These are phyloP conservation scores for Didymella segeticola DNA, from an alignment of 2,329 filamentous ascomycete species.

Conservation along the genomic window DNA sequence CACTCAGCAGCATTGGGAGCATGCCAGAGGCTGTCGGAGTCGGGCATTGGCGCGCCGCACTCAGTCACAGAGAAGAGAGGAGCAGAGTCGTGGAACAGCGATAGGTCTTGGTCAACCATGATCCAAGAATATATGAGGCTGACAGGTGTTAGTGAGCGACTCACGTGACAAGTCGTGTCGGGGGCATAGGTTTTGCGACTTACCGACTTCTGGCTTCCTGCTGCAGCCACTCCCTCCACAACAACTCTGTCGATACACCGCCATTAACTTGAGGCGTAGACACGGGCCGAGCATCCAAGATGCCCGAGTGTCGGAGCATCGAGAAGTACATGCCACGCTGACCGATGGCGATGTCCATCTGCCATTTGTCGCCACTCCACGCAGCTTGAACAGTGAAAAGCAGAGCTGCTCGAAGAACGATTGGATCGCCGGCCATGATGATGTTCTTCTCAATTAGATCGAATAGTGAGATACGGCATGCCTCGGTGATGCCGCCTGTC, in stretches of 20 bases:
- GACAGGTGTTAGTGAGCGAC: conserved; percentile 26
- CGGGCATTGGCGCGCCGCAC: conserved; percentile 69
- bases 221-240: conserved; percentile 71
- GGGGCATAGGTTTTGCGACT: conserved; percentile 35
- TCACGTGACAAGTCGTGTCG: conserved; percentile 29
- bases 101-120: conserved; percentile 72
- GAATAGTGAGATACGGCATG: conserved; percentile 74
- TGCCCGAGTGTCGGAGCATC: conserved; percentile 73
- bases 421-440: conserved; percentile 69
- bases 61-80: conserved; percentile 69
- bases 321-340: conserved; percentile 76
- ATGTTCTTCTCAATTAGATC: conserved; percentile 76
- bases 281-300: conserved; percentile 63
- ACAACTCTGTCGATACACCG: conserved; percentile 53
- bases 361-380: conserved; percentile 79
- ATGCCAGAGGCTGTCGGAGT: conserved; percentile 68
- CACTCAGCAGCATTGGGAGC: conserved; percentile 65
- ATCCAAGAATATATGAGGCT: conserved; percentile 78
- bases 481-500: conserved; percentile 71
- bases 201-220: conserved; percentile 69
- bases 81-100: conserved; percentile 50
- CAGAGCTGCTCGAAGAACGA: conserved; percentile 69
- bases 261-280: conserved; percentile 56
- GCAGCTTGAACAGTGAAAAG: conserved; percentile 72
- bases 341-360: conserved; percentile 78